A percentile compares a stretch with the other conserved stretches of the same genome.
Evolutionary conservation across 768 basidiomycete genomes (phyloP).

Genomic region (Lactarius hengduanensis): DNA sequence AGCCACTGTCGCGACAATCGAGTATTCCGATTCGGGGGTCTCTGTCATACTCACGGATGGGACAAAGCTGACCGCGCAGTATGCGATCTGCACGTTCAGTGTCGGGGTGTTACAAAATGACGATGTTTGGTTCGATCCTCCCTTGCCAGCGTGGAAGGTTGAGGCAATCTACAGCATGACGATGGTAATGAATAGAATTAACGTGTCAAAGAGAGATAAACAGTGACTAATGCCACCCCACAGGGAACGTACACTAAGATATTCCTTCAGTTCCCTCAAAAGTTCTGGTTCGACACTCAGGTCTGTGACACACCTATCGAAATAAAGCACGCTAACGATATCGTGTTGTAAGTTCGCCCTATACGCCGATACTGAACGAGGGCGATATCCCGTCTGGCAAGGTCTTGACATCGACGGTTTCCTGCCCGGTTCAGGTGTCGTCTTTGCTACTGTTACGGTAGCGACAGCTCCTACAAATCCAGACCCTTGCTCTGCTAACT

Average conservation of each 20-base stretch:
- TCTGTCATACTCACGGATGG: constrained; percentile 40
- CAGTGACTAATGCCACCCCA: not conserved
- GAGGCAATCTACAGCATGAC: constrained; percentile 62
- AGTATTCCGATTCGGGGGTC: constrained; percentile 45
- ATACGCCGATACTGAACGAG: constrained; percentile 20
- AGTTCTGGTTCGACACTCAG: constrained; percentile 21
- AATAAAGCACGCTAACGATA: not conserved
- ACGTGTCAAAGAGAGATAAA: too few species aligned
- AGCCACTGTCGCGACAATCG: constrained; percentile 47
- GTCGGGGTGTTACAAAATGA: constrained; percentile 45
- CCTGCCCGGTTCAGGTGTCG: constrained; percentile 56
- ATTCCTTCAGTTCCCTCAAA: constrained; percentile 21
- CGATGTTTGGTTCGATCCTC: constrained; percentile 52
- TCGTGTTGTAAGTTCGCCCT: constrained; percentile 9
- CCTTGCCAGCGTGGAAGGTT: constrained; percentile 54
- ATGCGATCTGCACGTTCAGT: constrained; percentile 57
- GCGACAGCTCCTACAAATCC: constrained; percentile 34
- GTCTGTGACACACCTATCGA: not conserved
- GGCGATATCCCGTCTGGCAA: constrained; percentile 63
- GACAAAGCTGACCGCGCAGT: constrained; percentile 34
- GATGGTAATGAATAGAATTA: constrained; percentile 42
- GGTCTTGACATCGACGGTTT: constrained; percentile 55
- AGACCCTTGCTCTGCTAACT: not conserved
- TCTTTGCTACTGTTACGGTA: constrained; percentile 51
- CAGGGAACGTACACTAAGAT: constrained; percentile 16